These are phyloP conservation scores for Gossypium arboreum DNA, from an alignment of 345 rosid species.

Conservation along the genomic window DNA sequence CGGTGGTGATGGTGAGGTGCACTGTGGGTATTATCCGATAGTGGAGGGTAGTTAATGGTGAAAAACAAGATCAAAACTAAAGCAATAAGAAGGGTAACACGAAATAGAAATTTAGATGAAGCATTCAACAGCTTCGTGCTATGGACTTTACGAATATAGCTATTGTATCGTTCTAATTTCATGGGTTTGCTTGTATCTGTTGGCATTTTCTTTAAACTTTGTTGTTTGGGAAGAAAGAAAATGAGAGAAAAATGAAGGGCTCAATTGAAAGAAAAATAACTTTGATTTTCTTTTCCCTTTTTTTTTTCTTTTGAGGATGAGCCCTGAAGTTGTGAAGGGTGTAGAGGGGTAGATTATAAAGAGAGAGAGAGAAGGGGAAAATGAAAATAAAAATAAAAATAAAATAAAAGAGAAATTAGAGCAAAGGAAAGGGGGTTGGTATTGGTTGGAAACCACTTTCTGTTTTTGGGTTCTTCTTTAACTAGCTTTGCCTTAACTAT, in stretches of 20 bases:
- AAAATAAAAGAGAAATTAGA: background rate
- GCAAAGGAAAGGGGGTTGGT: background rate
- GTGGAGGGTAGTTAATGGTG: conserved; percentile 80
- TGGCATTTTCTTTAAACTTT: conserved; percentile 37
- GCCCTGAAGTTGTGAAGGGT: conserved; percentile 11
- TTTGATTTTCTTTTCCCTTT: background rate
- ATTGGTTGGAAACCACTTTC: conserved; percentile 15
- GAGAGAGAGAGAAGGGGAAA: background rate
- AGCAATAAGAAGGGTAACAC: conserved; percentile 76
- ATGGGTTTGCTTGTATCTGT: conserved; percentile 81
- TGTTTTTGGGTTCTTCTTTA: background rate
- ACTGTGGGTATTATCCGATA: conserved; percentile 38
- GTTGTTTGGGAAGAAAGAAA: background rate
- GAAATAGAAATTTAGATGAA: conserved; percentile 79
- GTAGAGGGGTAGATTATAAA: background rate
- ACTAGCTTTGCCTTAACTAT: background rate
- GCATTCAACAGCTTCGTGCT: conserved; percentile 71
- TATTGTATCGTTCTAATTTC: conserved; percentile 86
- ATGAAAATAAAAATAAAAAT: background rate
- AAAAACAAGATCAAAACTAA: conserved; percentile 70
- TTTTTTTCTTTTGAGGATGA: background rate
- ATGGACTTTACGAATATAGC: conserved; percentile 68
- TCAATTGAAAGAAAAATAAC: background rate
- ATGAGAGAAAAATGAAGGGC: background rate
- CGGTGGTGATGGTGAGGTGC: conserved; percentile 20